Percentiles rank a stretch among this genome's conserved stretches.
phyloP scores from a whole-genome alignment of 805 yeast species.

The Myxozyma kluyveri region DNA sequence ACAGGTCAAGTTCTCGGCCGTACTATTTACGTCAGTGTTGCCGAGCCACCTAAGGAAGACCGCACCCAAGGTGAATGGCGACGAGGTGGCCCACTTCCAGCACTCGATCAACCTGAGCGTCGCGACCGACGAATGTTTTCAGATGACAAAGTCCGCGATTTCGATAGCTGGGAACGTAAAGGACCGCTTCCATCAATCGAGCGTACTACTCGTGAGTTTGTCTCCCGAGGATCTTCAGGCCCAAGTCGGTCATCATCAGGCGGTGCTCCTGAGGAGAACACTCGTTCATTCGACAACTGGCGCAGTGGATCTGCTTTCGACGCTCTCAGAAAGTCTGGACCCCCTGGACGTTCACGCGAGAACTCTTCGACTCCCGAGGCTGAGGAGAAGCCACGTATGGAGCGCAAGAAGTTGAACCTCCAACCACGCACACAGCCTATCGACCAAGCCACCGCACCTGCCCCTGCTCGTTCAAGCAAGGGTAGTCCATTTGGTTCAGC shows the following conservation, averaged over 20 bases:
- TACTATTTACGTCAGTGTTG: conserved; percentile 66
- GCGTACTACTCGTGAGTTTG: conserved; percentile 48
- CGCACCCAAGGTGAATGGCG: conserved; percentile 33
- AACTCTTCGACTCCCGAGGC: conserved; percentile 32
- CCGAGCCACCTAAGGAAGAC: conserved; percentile 48
- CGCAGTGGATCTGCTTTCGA: conserved; percentile 34
- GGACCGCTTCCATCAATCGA: conserved; percentile 34
- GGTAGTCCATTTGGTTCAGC: conserved; percentile 80
- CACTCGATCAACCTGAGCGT: conserved; percentile 46
- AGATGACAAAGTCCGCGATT: conserved; percentile 49
- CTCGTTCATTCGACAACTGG: conserved; percentile 35
- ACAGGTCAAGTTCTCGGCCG: conserved; percentile 74
- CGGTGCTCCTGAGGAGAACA: conserved; percentile 10
- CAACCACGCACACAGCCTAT: conserved; percentile 36
- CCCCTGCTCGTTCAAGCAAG: conserved; percentile 39
- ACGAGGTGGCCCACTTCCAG: conserved; percentile 47
- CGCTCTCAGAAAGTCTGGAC: neutral
- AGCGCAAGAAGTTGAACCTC: conserved; percentile 42
- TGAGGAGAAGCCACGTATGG: conserved; percentile 42
- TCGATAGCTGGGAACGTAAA: conserved; percentile 37
- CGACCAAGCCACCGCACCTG: conserved; percentile 36
- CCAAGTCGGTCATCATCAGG: conserved; percentile 1
- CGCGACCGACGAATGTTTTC: conserved; percentile 13
- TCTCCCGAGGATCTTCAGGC: conserved; percentile 30
- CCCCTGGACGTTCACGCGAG: neutral